Percentiles rank a stretch among this genome's conserved stretches.
phyloP scores from a whole-genome alignment of 768 basidiomycete species.

The Suillus bovinus region DNA sequence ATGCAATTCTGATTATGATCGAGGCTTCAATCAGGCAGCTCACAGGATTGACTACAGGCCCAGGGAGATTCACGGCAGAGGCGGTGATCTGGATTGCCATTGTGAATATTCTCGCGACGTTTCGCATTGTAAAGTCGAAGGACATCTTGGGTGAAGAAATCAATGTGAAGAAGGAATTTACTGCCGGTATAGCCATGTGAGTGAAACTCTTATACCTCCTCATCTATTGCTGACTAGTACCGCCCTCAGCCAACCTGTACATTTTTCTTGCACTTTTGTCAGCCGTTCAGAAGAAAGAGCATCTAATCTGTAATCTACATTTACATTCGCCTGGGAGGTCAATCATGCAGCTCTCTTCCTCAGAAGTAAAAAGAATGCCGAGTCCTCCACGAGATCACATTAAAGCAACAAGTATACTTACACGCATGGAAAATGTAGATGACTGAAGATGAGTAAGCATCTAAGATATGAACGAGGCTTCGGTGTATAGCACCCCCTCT shows the following conservation, averaged over 20 bases:
- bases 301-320: neutral
- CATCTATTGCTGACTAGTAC: neutral
- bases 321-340: neutral
- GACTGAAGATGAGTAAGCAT: neutral
- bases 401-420: conserved; percentile 2
- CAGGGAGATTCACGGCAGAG: conserved; percentile 26
- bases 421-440: neutral
- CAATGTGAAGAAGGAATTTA: conserved; percentile 22
- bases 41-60: conserved; percentile 11
- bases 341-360: neutral
- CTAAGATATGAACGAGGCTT: conserved; percentile 86
- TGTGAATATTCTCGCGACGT: conserved; percentile 24
- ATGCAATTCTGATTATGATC: conserved; percentile 1
- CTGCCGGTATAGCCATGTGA: conserved; percentile 23
- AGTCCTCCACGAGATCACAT: neutral
- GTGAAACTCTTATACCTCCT: neutral
- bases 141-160: conserved; percentile 24
- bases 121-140: conserved; percentile 24
- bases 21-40: neutral
- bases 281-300: conserved; percentile 17
- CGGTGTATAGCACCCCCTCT: conserved; percentile 77
- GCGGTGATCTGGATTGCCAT: conserved; percentile 22
- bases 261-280: conserved; percentile 25
- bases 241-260: conserved; percentile 19
- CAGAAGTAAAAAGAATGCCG: neutral